Evolutionary conservation across 2,329 filamentous ascomycete species (phyloP).

Genomic region (Atkinsonella hypoxylon): DNA sequence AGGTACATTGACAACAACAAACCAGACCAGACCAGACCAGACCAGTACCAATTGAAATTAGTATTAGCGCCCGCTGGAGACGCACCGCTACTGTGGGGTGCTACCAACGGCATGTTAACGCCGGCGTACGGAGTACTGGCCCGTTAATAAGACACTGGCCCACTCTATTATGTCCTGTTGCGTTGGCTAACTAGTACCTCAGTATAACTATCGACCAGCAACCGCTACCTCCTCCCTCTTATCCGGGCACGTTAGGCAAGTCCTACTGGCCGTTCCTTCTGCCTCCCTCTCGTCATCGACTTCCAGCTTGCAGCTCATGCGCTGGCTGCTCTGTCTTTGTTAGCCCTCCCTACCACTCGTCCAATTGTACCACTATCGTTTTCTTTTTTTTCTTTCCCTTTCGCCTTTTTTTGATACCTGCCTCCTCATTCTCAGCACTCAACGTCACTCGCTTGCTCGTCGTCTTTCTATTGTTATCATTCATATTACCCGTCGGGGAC

Average conservation of each 20-base stretch:
- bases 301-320: constrained; percentile 2
- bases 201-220: neutral
- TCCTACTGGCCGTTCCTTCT: neutral
- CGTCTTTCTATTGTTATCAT: neutral
- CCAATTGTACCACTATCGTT: constrained; percentile 1
- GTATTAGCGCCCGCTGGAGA: neutral
- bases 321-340: neutral
- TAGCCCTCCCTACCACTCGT: neutral
- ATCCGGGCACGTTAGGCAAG: neutral
- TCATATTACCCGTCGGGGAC: neutral
- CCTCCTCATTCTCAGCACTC: neutral
- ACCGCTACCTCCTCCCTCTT: neutral
- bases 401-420: neutral
- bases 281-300: constrained; percentile 6
- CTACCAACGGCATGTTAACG: neutral
- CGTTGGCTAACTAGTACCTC: too few relatives aligned
- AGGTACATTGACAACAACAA: too few relatives aligned
- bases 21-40: too few relatives aligned
- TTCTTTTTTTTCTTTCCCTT: neutral
- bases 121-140: too few relatives aligned
- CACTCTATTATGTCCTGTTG: too few relatives aligned
- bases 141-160: too few relatives aligned
- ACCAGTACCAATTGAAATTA: too few relatives aligned
- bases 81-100: neutral
- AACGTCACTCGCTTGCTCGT: constrained; percentile 3